Evolutionary conservation across 2,329 filamentous ascomycete genomes (phyloP), one percentile per base, ranked within the genome.

Genomic region (Whalleya microplaca): DNA sequence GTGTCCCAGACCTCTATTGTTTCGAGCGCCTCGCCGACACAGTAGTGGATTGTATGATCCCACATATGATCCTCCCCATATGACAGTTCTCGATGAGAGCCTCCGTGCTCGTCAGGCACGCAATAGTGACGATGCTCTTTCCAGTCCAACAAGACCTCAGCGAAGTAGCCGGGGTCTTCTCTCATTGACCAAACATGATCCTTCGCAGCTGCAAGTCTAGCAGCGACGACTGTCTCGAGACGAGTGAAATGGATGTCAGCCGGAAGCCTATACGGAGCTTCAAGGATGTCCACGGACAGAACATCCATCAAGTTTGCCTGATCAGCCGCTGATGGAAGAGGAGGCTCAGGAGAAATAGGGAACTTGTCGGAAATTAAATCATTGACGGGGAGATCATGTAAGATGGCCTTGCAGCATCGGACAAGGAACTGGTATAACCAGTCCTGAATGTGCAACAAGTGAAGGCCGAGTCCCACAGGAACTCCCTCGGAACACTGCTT

Each of bases 91-190:
- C 4, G 4, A 27, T 27, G 23, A 9, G 23, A 9, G 23, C 23
- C 4, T 27, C 23, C 23, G 4, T 27, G 4, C 23, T 4, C 4
- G 9, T 27, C 23, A 27, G 23, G 23, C 23, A 27, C 23, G 9
- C 9, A 27, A 27, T 4, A 27, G 23, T 27, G 66, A 0, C 76
- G 71, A 62, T 86, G 83, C 12, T 84, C 80, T 20, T 71, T 73
- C 23, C 65, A 63, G 1, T 82, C 78, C 8, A 65, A 58, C 1
- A 84, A 43, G 0, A 69, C 52, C 1, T 80, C 72, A 3, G 73
- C 68, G 59, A 86, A 87, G 68, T 85, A 86, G 0, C 70, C 70
- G 0, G 84, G 84, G 64, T 88, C 85, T 62, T 88, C 84, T 7
- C 84, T 76, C 2, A 88, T 69, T 0, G 75, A 64, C 77, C 77